Conservation (phyloP, 148 eudicot genomes). For the Chenopodium quinoa region DNA sequence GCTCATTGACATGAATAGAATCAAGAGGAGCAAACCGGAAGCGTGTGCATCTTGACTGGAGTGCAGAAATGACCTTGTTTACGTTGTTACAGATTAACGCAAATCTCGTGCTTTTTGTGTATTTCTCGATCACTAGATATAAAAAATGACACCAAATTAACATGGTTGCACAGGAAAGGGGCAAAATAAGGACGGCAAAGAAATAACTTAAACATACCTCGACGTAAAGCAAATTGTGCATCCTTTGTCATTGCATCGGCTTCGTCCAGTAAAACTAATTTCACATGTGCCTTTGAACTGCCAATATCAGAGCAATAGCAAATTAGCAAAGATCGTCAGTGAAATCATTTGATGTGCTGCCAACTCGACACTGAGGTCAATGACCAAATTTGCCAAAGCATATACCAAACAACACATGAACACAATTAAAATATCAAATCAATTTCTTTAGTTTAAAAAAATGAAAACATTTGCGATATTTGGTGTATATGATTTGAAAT, state of each 20-base stretch:
- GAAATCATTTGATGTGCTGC: background rate
- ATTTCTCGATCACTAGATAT: conserved; percentile 86
- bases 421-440: background rate
- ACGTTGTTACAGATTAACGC: conserved; percentile 91
- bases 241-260: conserved; percentile 99
- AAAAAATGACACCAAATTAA: conserved; percentile 12
- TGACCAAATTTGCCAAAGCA: background rate
- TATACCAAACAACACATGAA: background rate
- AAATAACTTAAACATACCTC: conserved; percentile 43
- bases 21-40: conserved; percentile 98
- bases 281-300: conserved; percentile 75
- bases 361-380: background rate
- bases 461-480: too few relatives aligned
- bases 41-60: conserved; percentile 94
- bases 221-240: conserved; percentile 98
- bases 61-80: conserved; percentile 91
- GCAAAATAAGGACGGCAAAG: background rate
- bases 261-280: conserved; percentile 92
- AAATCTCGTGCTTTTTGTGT: conserved; percentile 91
- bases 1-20: conserved; percentile 69
- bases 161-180: background rate
- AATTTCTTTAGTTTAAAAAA: background rate
- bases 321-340: background rate
- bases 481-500: too few relatives aligned
- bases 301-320: background rate